phyloP scores from a whole-genome alignment of 805 yeast genomes.

The Hemisphaericaspora nanyangensis region DNA sequence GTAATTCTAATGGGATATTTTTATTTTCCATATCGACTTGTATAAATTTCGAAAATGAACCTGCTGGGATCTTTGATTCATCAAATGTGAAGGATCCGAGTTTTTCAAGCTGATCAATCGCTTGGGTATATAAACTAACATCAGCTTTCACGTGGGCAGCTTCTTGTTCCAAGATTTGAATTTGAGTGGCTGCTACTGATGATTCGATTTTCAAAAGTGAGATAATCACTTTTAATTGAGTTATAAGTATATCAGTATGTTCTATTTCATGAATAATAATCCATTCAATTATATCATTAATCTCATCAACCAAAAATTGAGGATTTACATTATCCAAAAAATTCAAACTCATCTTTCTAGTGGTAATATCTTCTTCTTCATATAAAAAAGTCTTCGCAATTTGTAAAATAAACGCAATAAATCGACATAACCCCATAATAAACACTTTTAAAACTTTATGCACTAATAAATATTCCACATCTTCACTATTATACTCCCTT shows the following conservation, averaged over 20 bases:
- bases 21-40: conserved; percentile 35
- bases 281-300: conserved; percentile 34
- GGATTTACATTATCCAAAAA: conserved; percentile 23
- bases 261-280: conserved; percentile 10
- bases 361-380: conserved; percentile 74
- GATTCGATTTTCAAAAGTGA: conserved; percentile 24
- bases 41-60: conserved; percentile 31
- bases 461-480: conserved; percentile 28
- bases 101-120: conserved; percentile 8
- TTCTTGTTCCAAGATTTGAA: conserved; percentile 1
- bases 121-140: conserved; percentile 16
- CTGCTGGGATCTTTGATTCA: conserved; percentile 13
- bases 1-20: conserved; percentile 34
- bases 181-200: conserved; percentile 8
- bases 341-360: conserved; percentile 54
- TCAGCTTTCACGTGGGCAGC: conserved; percentile 7
- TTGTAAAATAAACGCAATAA: conserved; percentile 44
- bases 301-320: conserved; percentile 19
- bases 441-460: conserved; percentile 51
- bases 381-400: conserved; percentile 58
- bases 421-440: conserved; percentile 50
- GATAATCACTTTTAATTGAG: conserved; percentile 25
- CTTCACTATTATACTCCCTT: conserved; percentile 5
- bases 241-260: neutral
- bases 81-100: conserved; percentile 1